phyloP scores from a whole-genome alignment of 148 eudicot genomes.

The Dysphania ambrosioides region DNA sequence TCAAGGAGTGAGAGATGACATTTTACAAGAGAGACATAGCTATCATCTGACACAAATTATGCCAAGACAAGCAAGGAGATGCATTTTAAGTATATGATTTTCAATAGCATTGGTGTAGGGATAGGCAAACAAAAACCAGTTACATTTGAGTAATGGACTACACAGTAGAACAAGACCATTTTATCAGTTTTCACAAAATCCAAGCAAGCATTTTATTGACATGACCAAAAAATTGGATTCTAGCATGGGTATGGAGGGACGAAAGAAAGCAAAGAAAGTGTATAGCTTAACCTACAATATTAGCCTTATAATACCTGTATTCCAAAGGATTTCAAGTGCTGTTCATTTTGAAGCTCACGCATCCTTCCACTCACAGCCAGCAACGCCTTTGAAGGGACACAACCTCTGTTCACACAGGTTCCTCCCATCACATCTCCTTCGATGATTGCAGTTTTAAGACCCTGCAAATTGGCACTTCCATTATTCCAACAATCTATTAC shows the following conservation, averaged over 20 bases:
- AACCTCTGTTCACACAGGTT: constrained; percentile 98
- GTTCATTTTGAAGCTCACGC: constrained; percentile 98
- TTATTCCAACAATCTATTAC: constrained; percentile 1
- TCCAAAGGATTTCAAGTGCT: constrained; percentile 96
- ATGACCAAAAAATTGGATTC: too few species aligned
- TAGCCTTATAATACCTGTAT: constrained; percentile 56
- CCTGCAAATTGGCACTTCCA: constrained; percentile 43
- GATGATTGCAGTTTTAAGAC: constrained; percentile 95
- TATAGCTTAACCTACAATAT: background rate
- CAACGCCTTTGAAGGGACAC: constrained; percentile 99
- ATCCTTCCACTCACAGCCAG: constrained; percentile 98
- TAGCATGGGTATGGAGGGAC: too few species aligned
- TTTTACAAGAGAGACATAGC: background rate
- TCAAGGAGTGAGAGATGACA: background rate
- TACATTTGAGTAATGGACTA: too few species aligned
- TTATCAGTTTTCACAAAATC: too few species aligned
- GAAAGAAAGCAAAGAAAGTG: too few species aligned
- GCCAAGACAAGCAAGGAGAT: background rate
- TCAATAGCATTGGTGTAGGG: background rate
- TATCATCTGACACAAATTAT: background rate
- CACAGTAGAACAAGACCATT: too few species aligned
- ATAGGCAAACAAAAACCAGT: background rate
- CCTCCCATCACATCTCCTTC: constrained; percentile 99
- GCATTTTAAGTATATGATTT: background rate
- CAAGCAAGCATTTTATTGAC: too few species aligned